Percentiles rank a stretch among this genome's conserved stretches.
These are phyloP conservation scores for Paramecium bursaria DNA, from an alignment of 73 alveolate genomes.

Conservation along the genomic window DNA sequence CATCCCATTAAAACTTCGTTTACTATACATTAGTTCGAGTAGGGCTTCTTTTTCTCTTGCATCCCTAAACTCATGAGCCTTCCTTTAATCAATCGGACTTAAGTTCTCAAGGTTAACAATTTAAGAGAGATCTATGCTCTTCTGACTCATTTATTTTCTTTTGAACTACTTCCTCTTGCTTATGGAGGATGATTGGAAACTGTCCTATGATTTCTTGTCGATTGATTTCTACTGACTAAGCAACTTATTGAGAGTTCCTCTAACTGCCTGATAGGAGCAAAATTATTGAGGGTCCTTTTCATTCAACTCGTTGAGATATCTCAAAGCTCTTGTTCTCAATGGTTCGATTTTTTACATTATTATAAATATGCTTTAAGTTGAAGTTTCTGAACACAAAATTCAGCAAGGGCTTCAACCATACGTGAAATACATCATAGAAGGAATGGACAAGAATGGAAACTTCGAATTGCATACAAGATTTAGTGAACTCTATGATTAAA, in stretches of 20 bases:
- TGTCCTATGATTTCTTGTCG: neutral
- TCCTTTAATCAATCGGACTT: constrained; percentile 6
- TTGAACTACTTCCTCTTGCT: neutral
- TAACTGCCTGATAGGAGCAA: constrained; percentile 15
- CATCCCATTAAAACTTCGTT: neutral
- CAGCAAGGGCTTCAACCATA: too few relatives aligned
- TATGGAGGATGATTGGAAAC: constrained; percentile 21
- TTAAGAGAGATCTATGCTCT: constrained; percentile 5
- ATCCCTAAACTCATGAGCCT: constrained; percentile 22
- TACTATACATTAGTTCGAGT: constrained; percentile 4
- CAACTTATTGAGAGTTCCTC: constrained; percentile 42
- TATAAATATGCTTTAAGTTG: too few relatives aligned
- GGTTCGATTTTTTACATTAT: too few relatives aligned
- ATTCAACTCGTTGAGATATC: constrained; percentile 34
- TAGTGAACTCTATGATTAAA: constrained; percentile 10
- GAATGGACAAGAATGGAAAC: constrained; percentile 6
- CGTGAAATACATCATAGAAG: too few relatives aligned
- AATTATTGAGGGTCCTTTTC: neutral
- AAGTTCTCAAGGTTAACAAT: neutral
- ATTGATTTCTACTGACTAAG: neutral
- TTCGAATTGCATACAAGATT: constrained; percentile 40
- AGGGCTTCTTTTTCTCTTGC: constrained; percentile 53
- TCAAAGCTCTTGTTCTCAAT: constrained; percentile 29
- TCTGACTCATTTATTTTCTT: neutral
- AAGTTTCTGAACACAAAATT: too few relatives aligned